Percentiles rank a stretch among this genome's conserved stretches.
Evolutionary conservation across 2,329 filamentous ascomycete species (phyloP).

Genomic region (Aspergillus sclerotialis): DNA sequence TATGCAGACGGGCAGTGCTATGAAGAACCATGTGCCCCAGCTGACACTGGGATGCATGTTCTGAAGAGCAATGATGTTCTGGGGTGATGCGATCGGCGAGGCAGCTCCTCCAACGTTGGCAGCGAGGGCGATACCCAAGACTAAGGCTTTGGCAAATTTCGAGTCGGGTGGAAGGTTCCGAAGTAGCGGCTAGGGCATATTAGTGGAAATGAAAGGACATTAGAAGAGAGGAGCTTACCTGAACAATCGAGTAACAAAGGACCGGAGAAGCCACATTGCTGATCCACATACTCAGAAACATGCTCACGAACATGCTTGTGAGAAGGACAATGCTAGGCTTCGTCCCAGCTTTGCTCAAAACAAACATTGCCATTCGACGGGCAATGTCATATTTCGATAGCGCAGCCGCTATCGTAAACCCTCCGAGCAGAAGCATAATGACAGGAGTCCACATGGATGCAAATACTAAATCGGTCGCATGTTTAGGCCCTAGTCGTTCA

Average conservation of each 20-base stretch:
- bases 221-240: conserved; percentile 47
- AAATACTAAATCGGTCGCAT: conserved; percentile 78
- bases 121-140: conserved; percentile 88
- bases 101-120: conserved; percentile 96
- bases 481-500: conserved; percentile 66
- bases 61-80: conserved; percentile 92
- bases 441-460: conserved; percentile 98
- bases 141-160: conserved; percentile 87
- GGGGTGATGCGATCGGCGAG: conserved; percentile 92
- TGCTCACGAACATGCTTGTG: conserved; percentile 98
- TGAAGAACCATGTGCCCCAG: conserved; percentile 96
- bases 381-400: conserved; percentile 97
- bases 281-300: conserved; percentile 98
- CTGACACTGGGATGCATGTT: conserved; percentile 90
- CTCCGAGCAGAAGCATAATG: conserved; percentile 94
- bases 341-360: conserved; percentile 92
- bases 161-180: conserved; percentile 87
- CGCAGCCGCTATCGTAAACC: conserved; percentile 91
- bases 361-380: conserved; percentile 92
- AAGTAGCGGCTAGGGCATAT: conserved; percentile 60
- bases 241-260: conserved; percentile 94
- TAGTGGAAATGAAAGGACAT: not conserved
- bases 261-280: conserved; percentile 97
- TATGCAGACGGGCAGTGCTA: conserved; percentile 85
- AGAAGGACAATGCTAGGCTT: conserved; percentile 80